Base-by-base conservation (phyloP, 2,329 filamentous ascomycete genomes). In the Diaporthe longicolla region DNA sequence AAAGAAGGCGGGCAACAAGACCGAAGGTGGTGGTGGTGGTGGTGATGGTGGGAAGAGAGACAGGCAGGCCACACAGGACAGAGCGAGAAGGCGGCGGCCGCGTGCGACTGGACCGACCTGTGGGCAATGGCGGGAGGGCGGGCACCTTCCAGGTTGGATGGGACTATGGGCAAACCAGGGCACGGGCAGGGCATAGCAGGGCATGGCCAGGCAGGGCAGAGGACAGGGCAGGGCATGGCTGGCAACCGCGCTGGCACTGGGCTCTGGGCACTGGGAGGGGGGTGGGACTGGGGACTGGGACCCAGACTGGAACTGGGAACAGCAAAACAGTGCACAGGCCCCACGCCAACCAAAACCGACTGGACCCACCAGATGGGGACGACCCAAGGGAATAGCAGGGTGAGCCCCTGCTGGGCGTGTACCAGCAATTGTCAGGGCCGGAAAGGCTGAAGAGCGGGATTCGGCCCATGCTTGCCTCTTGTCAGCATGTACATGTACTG, bases 21-120 rank as follows among this genome's bases (percentile, higher is more conserved):
- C 76, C 80, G 76, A 77, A 78, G 79, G 79, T 79, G 77, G 76
- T 76, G 79, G 78, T 76, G 79, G 78, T 78, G 79, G 78, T 78
- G 77, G 78, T 77, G 77, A 77, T 78, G 77, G 79, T 72, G 76
- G 76, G 77, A 77, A 77, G 74, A 72, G 68, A 74, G 75, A 76
- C 61, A 32, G 24, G 59, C 61, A 76, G 74, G 26, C 77, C 71
- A 71, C 73, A 75, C 76, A 24, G 48, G n/a, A 52, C 48, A 52
- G 48, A 77, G 77, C 76, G 76, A 75, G 74, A 58, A 73, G 73
- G 29, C 75, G 76, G 71, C 77, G 71, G 74, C 72, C 76, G 54
- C 48, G 70, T 63, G 70, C 43, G 70, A 52, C 35, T 48, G 52
- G 69, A 19, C 29, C 40, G 40, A 9, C 48, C 48, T 50, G 48